Evolutionary conservation across 306 rosid genomes (phyloP).

Genomic region (Pterocarpus santalinus): DNA sequence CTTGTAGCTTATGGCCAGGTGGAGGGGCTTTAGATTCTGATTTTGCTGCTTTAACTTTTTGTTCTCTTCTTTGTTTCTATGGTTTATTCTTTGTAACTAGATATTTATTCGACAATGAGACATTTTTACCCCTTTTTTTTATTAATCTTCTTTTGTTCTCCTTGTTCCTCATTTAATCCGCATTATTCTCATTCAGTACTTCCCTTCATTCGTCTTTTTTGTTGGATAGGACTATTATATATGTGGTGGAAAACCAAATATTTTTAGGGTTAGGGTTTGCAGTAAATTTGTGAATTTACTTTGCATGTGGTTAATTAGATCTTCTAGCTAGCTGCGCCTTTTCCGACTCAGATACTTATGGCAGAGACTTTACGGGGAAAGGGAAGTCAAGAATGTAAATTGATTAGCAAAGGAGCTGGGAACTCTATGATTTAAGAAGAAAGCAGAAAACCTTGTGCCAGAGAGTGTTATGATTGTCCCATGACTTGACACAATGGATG

Average conservation of each 20-base stretch:
- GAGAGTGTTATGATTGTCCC: conserved; percentile 47
- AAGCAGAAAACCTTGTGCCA: conserved; percentile 33
- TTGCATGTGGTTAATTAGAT: conserved; percentile 42
- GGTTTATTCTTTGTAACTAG: conserved; percentile 51
- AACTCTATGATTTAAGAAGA: conserved; percentile 19
- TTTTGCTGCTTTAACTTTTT: conserved; percentile 22
- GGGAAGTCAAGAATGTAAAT: conserved; percentile 46
- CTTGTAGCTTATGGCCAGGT: neutral
- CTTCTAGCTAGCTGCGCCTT: conserved; percentile 16
- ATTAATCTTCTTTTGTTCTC: neutral
- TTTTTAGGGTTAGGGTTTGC: conserved; percentile 61
- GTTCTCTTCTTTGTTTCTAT: conserved; percentile 13
- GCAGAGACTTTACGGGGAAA: conserved; percentile 49
- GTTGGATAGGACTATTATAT: neutral
- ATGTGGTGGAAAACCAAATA: conserved; percentile 20
- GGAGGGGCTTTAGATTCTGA: conserved; percentile 44
- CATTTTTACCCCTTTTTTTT: conserved; percentile 11
- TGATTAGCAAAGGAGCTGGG: conserved; percentile 19
- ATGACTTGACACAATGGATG: conserved; percentile 57
- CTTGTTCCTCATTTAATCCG: neutral
- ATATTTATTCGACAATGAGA: conserved; percentile 31
- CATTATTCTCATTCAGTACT: conserved; percentile 13
- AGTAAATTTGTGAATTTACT: conserved; percentile 11
- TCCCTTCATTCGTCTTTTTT: neutral
- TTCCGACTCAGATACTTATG: conserved; percentile 39